Base-by-base conservation (phyloP, 495 filamentous ascomycete genomes). In the Xylaria scruposa region DNA sequence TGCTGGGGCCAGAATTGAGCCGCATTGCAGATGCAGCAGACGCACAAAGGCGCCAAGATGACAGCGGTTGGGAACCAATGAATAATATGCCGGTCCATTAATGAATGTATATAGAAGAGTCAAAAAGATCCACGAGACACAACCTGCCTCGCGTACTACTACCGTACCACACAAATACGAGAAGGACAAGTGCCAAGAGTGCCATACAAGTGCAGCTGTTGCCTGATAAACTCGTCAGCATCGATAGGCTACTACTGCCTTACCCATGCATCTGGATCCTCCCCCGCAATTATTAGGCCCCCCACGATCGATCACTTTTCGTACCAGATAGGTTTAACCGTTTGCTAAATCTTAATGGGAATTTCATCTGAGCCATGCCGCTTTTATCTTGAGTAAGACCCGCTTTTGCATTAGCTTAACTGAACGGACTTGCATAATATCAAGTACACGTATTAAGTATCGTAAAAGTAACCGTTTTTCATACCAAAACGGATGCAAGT, bases 81-180 rank as follows among this genome's bases (percentile, higher is more conserved):
- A 17, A 49, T 31, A 3, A 31, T 29, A 13, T 31, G 6, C 49
- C 17, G 15, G 51, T 33, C 29, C 13, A 59, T 13, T 0, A 51
- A 67, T 38, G 31, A 1, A 31, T 42, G n/a, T 67, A 67, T 67
- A 56, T 56, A 67, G 49, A n/a, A 67, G 33, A 19, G 36, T 53
- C 53, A 42, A 17, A 21, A 44, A 54, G 44, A 31, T 12, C 4
- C 24, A 29, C 53, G 21, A 56, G 65, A 21, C 61, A 33, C n/a
- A 7, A 47, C 38, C 15, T 24, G 19, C 51, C 1, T 26, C 44
- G 9, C 61, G 19, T 40, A 47, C 26, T 6, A 31, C 42, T 2
- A 42, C 12, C 38, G n/a, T 42, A 42, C 10, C 13, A 8, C 13
- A 51, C 47, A 33, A 46, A 4, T 13, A 64, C n/a, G 13, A 40